Base-by-base conservation (phyloP, 148 eudicot genomes). In the Silene uniflora region DNA sequence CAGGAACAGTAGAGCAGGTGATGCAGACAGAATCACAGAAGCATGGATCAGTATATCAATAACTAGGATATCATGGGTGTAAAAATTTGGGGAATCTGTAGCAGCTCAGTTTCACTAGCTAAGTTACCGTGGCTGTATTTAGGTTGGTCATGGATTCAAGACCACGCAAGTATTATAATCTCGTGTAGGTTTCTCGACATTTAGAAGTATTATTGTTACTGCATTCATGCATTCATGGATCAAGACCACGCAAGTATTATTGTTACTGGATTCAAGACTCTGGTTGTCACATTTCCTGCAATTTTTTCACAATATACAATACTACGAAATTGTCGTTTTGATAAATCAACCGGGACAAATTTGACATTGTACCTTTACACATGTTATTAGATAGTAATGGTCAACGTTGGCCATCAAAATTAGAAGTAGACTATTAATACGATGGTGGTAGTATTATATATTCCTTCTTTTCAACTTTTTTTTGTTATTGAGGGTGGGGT, bases 61-160 rank as follows among this genome's bases (percentile, higher is more conserved):
- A 63, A 62, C 46, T 76, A 81, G 79, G 69, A 58, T 77, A 73
- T 69, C 77, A 68, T 80, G 85, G 80, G 70, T 81, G 87, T 85
- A 84, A 74, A 81, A 88, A 77, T 22, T 68, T 62, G 73, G 71
- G 71, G 47, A 64, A 74, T 52, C 47, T 71, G 16, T 49, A 66
- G 32, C 17, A 27, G 70, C 25, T 77, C 54, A 54, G 54, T 68
- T 73, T 35, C 68, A 76, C 52, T 77, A 67, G 55, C 63, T 13
- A 60, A 61, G 24, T 67, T 1, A 56, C 4, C 54, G 60, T 76
- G 25, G 54, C 66, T 46, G 70, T 76, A 46, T 21, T 72, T 72
- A 25, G 61, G 44, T 21, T 76, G 24, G 49, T 62, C 44, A 44
- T 76, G 76, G 58, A 59, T 46, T 66, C 39, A 16, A 3, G 42